Conservation (phyloP, 306 rosid genomes). For the Trifolium subterraneum region DNA sequence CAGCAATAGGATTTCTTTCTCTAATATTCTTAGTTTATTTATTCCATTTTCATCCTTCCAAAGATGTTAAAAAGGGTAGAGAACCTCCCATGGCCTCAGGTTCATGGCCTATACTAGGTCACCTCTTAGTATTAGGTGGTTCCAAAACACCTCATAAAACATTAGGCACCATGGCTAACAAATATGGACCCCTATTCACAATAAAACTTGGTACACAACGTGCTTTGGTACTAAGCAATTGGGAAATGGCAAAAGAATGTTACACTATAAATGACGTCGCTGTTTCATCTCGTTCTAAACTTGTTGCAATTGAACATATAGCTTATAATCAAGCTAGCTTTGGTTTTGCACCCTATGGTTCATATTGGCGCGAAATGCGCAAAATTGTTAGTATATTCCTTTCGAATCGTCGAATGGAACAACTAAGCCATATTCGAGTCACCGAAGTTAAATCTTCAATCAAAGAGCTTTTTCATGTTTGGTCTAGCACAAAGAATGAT, state of each 20-base stretch:
- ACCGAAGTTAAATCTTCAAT: conserved; percentile 23
- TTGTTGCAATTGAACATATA: conserved; percentile 26
- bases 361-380: conserved; percentile 51
- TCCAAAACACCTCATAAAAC: conserved; percentile 25
- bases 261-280: conserved; percentile 38
- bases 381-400: conserved; percentile 36
- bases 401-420: conserved; percentile 35
- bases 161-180: conserved; percentile 44
- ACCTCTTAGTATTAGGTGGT: conserved; percentile 34
- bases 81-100: conserved; percentile 42
- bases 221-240: conserved; percentile 36
- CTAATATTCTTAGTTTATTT: not conserved
- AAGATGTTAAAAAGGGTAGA: not conserved
- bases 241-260: conserved; percentile 45
- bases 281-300: conserved; percentile 35
- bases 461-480: conserved; percentile 31
- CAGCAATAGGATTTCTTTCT: conserved; percentile 21
- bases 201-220: conserved; percentile 29
- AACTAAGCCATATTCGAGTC: conserved; percentile 20
- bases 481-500: not conserved
- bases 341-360: conserved; percentile 45
- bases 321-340: conserved; percentile 38
- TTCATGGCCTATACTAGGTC: conserved; percentile 50
- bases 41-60: conserved; percentile 2
- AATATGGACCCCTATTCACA: conserved; percentile 45